Evolutionary conservation across 2,329 filamentous ascomycete genomes (phyloP).

Genomic region (Annulohypoxylon truncatum): DNA sequence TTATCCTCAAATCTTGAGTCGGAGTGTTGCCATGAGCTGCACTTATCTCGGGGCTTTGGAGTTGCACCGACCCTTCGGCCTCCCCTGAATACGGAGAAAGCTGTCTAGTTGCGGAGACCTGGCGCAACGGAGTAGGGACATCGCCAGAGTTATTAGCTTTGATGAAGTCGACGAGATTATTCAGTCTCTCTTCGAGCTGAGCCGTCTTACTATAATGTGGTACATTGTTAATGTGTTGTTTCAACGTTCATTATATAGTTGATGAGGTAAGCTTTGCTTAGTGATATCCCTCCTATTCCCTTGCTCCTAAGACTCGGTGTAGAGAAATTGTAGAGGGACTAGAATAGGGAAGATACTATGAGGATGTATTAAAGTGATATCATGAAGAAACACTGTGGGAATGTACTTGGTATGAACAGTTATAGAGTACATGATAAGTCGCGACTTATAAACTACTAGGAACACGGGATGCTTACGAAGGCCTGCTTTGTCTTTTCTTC

Average conservation of each 20-base stretch:
- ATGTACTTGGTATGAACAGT: no score
- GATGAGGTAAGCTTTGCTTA: not conserved
- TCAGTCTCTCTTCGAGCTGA: constrained; percentile 62
- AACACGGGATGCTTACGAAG: constrained; percentile 57
- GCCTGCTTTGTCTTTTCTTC: constrained; percentile 63
- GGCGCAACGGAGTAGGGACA: constrained; percentile 26
- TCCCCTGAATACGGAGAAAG: constrained; percentile 27
- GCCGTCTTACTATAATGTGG: constrained; percentile 56
- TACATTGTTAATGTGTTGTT: constrained; percentile 9
- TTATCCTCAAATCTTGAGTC: constrained; percentile 24
- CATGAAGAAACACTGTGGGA: no score
- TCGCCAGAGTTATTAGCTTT: constrained; percentile 52
- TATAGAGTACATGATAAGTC: not conserved
- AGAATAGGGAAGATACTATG: not conserved
- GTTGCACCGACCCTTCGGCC: constrained; percentile 5
- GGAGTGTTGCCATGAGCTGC: not conserved
- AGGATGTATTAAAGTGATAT: no score
- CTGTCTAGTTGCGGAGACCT: constrained; percentile 20
- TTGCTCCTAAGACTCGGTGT: not conserved
- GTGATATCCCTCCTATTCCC: not conserved
- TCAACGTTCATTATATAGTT: not conserved
- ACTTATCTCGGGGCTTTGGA: constrained; percentile 11
- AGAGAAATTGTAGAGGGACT: not conserved
- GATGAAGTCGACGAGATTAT: constrained; percentile 61
- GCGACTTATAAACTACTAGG: not conserved